Evolutionary conservation across 441 rosid species (phyloP).

Genomic region (Adansonia madagascariensis): DNA sequence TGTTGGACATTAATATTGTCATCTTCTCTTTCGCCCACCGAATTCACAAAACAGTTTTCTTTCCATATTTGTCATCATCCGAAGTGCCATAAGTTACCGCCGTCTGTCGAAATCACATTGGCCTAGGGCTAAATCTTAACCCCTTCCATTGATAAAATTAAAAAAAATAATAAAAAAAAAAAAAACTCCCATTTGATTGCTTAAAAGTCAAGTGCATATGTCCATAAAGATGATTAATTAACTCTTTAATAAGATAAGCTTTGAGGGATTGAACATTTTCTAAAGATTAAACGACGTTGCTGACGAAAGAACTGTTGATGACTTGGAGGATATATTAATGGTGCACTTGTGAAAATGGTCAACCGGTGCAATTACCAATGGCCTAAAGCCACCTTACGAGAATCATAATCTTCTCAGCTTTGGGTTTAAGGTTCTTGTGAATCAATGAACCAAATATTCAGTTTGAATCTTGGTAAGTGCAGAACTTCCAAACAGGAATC

Average conservation of each 20-base stretch:
- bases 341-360: neutral
- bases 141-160: neutral
- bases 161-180: neutral
- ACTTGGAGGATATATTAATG: neutral
- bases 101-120: neutral
- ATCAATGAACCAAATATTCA: neutral
- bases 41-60: neutral
- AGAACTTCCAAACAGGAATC: neutral
- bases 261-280: neutral
- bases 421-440: neutral
- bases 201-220: neutral
- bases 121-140: neutral
- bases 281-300: neutral
- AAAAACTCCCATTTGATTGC: neutral
- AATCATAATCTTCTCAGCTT: neutral
- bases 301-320: neutral
- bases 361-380: neutral
- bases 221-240: conserved; percentile 9
- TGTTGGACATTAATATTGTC: neutral
- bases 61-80: neutral
- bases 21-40: neutral
- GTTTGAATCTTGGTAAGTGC: neutral
- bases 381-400: neutral
- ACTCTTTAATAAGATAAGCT: neutral
- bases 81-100: neutral